phyloP scores from a whole-genome alignment of 495 filamentous ascomycete species.

The Penicillium fimorum region DNA sequence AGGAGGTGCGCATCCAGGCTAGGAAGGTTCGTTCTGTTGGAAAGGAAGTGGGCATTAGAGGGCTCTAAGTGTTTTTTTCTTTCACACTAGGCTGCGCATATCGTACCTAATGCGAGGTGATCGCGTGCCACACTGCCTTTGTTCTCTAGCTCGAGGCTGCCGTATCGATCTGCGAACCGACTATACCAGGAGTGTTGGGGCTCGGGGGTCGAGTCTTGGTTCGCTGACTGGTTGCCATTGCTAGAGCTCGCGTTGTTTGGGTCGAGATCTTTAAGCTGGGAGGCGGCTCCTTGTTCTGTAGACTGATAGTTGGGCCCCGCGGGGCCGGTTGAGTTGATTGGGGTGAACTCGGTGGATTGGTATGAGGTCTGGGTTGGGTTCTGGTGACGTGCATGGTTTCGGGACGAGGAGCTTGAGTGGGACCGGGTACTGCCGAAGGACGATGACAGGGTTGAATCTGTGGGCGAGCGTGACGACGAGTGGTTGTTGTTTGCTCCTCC shows the following conservation, averaged over 20 bases:
- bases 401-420: conserved; percentile 23
- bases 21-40: conserved; percentile 87
- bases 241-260: not conserved
- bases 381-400: conserved; percentile 11
- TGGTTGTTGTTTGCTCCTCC: conserved; percentile 18
- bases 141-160: conserved; percentile 88
- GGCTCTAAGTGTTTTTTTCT: not conserved
- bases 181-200: conserved; percentile 48
- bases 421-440: conserved; percentile 26
- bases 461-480: conserved; percentile 31
- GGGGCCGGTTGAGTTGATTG: conserved; percentile 29
- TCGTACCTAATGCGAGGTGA: conserved; percentile 86
- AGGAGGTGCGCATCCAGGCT: conserved; percentile 92
- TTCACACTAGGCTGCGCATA: not conserved
- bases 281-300: conserved; percentile 23
- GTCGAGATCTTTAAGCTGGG: conserved; percentile 6
- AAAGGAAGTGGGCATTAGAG: not conserved
- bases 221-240: conserved; percentile 5
- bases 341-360: conserved; percentile 33
- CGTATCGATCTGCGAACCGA: conserved; percentile 63
- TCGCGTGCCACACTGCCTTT: conserved; percentile 95
- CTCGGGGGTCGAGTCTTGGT: conserved; percentile 15
- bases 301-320: conserved; percentile 38
- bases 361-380: conserved; percentile 15
- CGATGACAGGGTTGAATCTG: conserved; percentile 25